A percentile compares a stretch with the other conserved stretches of the same genome.
These are phyloP conservation scores for Daedaleopsis sinensis DNA, from an alignment of 768 basidiomycete species.

Conservation along the genomic window DNA sequence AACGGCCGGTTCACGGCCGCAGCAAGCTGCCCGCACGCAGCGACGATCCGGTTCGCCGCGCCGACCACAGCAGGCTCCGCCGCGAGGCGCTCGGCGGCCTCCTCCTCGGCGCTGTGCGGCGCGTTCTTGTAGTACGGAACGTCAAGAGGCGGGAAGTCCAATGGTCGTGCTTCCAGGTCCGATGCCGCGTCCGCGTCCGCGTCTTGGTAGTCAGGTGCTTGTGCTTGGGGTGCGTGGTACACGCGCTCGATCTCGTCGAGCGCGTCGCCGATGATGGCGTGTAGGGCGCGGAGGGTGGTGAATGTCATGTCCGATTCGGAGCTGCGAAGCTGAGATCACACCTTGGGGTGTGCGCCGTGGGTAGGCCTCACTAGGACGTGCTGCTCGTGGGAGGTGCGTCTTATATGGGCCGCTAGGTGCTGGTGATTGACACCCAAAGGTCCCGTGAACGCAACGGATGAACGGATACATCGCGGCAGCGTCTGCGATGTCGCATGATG, in stretches of 20 bases:
- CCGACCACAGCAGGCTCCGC: slow-evolving; percentile 21
- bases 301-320: slow-evolving; percentile 48
- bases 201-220: no score
- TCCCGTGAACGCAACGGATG: no score
- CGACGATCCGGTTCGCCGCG: slow-evolving; percentile 24
- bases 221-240: slow-evolving; percentile 29
- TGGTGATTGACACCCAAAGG: no score
- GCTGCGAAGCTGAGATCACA: neutral
- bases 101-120: neutral
- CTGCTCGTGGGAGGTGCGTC: neutral
- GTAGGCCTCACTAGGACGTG: neutral
- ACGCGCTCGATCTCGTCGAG: slow-evolving; percentile 66
- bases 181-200: neutral
- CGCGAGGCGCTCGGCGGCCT: slow-evolving; percentile 21
- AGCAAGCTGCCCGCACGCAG: slow-evolving; percentile 26
- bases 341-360: neutral
- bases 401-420: no score
- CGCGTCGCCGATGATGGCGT: slow-evolving; percentile 66
- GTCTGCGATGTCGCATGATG: no score
- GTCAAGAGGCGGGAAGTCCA: slow-evolving; percentile 16
- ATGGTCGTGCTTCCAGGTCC: neutral
- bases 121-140: slow-evolving; percentile 14
- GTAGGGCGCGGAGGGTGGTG: slow-evolving; percentile 61
- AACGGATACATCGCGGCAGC: no score
- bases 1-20: slow-evolving; percentile 34